Base-by-base conservation (phyloP, 1,139 yeast species). In the Nakaseomyces uthaithaninus region DNA sequence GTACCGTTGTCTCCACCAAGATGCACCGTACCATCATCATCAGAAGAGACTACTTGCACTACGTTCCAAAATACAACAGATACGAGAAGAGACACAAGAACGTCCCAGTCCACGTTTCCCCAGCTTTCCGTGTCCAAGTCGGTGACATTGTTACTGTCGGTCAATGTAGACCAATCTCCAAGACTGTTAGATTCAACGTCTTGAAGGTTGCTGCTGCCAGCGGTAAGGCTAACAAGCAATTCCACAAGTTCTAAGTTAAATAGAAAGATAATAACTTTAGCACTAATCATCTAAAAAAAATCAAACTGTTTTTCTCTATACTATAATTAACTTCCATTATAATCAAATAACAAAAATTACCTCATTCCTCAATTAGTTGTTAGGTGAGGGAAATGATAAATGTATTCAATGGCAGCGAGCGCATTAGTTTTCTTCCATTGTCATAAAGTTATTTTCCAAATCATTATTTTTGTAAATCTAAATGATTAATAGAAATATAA, bases 1-100 rank as follows among this genome's bases (percentile, higher is more conserved):
- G 93, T 78, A 84, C 94, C 68, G 99, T 93, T 74, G 95, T 91
- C 59, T 91, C 98, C 66, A 89, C 98, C 81, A 93, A 93, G 81
- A 93, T 91, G 98, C 98, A 91, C 94, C 93, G 99, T 81, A 93
- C 99, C 67, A 83, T 93, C 75, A 83, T 93, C 71, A 83, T 93
- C 77, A 89, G 98, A 83, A 91, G 99, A 79, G 98, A 91, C 69
- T 93, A 93, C 93, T 86, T 93, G 72, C 99, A 93, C 79, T 93
- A 86, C 77, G 83, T 91, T 72, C 95, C 97, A 73, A 91, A 93
- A 84, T 91, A 91, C 80, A 91, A 89, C 94, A 89, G 99, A 84
- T 91, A 87, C 83, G 99, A 91, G 80, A 91, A 91, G 86, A 89
- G 99, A 80, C 99, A 91, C 86, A 93, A 91, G 93, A 93, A 91